Conservation (phyloP, 2,329 filamentous ascomycete species). For the Teratosphaeria zuluensis region DNA sequence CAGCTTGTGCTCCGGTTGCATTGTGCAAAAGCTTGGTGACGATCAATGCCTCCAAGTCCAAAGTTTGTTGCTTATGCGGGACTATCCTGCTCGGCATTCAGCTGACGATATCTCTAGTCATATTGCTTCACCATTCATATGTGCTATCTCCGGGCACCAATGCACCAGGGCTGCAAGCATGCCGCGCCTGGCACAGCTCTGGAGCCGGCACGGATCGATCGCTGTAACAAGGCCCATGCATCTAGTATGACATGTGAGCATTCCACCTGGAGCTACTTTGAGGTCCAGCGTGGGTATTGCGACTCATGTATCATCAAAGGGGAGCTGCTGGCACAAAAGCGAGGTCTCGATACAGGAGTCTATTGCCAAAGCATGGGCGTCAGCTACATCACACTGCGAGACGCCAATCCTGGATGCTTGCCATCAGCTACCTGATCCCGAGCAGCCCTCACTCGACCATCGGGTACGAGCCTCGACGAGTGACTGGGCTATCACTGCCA, state of each 20-base stretch:
- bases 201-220: constrained; percentile 5
- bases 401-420: constrained; percentile 11
- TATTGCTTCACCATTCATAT: background rate
- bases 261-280: constrained; percentile 9
- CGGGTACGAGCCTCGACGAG: constrained; percentile 4
- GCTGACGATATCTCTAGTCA: background rate
- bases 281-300: constrained; percentile 15
- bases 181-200: constrained; percentile 15
- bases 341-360: constrained; percentile 13
- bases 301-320: constrained; percentile 18
- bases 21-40: too few relatives aligned
- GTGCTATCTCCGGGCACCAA: constrained; percentile 6
- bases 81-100: background rate
- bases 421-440: background rate
- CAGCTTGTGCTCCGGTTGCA: background rate
- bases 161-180: constrained; percentile 6
- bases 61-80: too few relatives aligned
- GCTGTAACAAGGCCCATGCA: constrained; percentile 7
- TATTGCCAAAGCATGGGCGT: constrained; percentile 13
- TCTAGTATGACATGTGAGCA: constrained; percentile 3
- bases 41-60: too few relatives aligned
- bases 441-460: background rate
- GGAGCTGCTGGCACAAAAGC: constrained; percentile 13
- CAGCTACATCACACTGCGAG: constrained; percentile 9
- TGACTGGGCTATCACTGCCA: constrained; percentile 2